Percentiles rank a stretch among this genome's conserved stretches.
Evolutionary conservation across 2,329 filamentous ascomycete genomes (phyloP).

Genomic region (Cladosporium sp.): DNA sequence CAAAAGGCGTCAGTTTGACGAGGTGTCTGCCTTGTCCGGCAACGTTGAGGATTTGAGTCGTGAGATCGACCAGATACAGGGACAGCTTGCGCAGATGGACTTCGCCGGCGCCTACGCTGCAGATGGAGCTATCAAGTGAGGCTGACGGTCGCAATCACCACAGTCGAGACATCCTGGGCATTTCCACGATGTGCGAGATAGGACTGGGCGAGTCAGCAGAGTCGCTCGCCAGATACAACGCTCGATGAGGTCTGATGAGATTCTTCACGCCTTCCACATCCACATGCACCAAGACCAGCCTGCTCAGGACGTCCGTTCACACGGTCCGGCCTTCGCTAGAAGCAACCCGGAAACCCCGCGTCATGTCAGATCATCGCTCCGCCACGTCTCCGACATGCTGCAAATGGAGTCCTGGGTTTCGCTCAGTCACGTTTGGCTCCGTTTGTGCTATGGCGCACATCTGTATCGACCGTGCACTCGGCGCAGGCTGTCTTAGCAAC

Average conservation of each 20-base stretch:
- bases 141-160: neutral
- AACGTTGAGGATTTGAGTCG: conserved; percentile 80
- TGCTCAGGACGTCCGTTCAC: too few relatives aligned
- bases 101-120: conserved; percentile 39
- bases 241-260: neutral
- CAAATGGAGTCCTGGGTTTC: neutral
- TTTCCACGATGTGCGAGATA: neutral
- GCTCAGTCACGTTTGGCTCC: neutral
- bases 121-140: conserved; percentile 35
- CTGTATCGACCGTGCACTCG: neutral
- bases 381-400: neutral
- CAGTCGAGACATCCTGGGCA: neutral
- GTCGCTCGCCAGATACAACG: neutral
- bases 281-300: neutral
- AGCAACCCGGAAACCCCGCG: neutral
- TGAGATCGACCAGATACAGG: conserved; percentile 64
- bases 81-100: conserved; percentile 40
- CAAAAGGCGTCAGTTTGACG: conserved; percentile 78
- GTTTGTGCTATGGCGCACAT: neutral
- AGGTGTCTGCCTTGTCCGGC: conserved; percentile 74
- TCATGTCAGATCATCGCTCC: neutral
- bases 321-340: neutral
- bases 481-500: neutral
- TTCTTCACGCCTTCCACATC: neutral
- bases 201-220: neutral